phyloP scores from a whole-genome alignment of 1,284 basidiomycete genomes.

The Pyrrhoderma noxium region DNA sequence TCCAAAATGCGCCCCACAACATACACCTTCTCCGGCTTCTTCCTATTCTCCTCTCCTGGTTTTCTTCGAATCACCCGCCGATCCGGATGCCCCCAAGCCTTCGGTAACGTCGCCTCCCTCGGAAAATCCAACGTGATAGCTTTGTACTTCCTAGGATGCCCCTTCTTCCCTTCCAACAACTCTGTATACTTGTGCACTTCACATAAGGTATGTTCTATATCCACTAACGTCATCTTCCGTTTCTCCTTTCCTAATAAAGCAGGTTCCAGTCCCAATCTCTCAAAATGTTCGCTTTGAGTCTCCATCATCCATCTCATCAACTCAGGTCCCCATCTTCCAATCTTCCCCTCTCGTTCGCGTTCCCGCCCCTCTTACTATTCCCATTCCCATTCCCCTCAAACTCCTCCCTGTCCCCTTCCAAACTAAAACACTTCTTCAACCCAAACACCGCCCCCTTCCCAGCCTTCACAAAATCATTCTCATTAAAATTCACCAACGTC shows the following conservation, averaged over 20 bases:
- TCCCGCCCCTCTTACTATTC: no score
- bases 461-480: slow-evolving; percentile 53
- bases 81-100: slow-evolving; percentile 42
- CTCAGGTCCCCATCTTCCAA: slow-evolving; percentile 35
- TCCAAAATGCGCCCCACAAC: slow-evolving; percentile 33
- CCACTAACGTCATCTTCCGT: slow-evolving; percentile 45
- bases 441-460: slow-evolving; percentile 52
- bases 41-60: slow-evolving; percentile 28
- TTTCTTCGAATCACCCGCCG: slow-evolving; percentile 34
- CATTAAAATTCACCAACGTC: slow-evolving; percentile 45
- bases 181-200: slow-evolving; percentile 59
- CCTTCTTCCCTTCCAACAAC: slow-evolving; percentile 27
- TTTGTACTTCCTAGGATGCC: slow-evolving; percentile 29
- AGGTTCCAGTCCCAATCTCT: slow-evolving; percentile 41
- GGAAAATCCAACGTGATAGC: slow-evolving; percentile 24
- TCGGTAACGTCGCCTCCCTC: slow-evolving; percentile 34
- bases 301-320: slow-evolving; percentile 51
- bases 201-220: slow-evolving; percentile 61
- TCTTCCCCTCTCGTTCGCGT: no score
- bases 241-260: slow-evolving; percentile 31
- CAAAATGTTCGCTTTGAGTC: slow-evolving; percentile 47
- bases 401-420: slow-evolving; percentile 23
- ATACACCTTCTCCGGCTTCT: slow-evolving; percentile 36
- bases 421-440: slow-evolving; percentile 31
- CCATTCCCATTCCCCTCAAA: not conserved